phyloP scores from a whole-genome alignment of 805 yeast species.

The Diddensiella santjacobensis region DNA sequence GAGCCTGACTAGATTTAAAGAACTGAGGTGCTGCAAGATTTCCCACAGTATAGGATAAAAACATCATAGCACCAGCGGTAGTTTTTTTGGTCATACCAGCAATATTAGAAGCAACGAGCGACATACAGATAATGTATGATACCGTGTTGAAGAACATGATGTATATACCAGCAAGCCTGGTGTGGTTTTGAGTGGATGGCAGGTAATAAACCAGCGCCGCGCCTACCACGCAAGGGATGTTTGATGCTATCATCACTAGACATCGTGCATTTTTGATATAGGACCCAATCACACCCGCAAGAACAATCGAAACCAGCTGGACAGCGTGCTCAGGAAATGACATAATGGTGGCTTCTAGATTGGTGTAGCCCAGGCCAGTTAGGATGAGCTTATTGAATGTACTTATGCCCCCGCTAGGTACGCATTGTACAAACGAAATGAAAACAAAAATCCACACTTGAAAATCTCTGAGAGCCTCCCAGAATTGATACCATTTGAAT shows the following conservation, averaged over 20 bases:
- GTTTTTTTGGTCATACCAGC: slow-evolving; percentile 70
- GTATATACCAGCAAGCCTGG: slow-evolving; percentile 4
- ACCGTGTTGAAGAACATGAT: not conserved
- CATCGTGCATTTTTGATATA: slow-evolving; percentile 4
- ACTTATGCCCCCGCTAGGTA: slow-evolving; percentile 31
- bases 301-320: slow-evolving; percentile 5
- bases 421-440: slow-evolving; percentile 27
- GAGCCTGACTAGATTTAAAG: slow-evolving; percentile 51
- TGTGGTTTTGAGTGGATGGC: slow-evolving; percentile 4
- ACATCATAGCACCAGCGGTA: slow-evolving; percentile 51
- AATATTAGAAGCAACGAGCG: slow-evolving; percentile 41
- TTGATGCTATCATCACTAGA: slow-evolving; percentile 3
- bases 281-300: slow-evolving; percentile 3
- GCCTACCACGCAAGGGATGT: slow-evolving; percentile 5
- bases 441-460: slow-evolving; percentile 31
- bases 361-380: slow-evolving; percentile 9
- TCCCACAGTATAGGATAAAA: slow-evolving; percentile 61
- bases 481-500: slow-evolving; percentile 41
- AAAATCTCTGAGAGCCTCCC: slow-evolving; percentile 42
- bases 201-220: slow-evolving; percentile 6
- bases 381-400: slow-evolving; percentile 6
- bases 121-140: slow-evolving; percentile 6
- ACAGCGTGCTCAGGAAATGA: slow-evolving; percentile 6
- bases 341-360: slow-evolving; percentile 3
- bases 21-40: slow-evolving; percentile 69